Evolutionary conservation across 257 asterid species (phyloP), one percentile per base, ranked within the genome.

Genomic region (Nicotiana paniculata): DNA sequence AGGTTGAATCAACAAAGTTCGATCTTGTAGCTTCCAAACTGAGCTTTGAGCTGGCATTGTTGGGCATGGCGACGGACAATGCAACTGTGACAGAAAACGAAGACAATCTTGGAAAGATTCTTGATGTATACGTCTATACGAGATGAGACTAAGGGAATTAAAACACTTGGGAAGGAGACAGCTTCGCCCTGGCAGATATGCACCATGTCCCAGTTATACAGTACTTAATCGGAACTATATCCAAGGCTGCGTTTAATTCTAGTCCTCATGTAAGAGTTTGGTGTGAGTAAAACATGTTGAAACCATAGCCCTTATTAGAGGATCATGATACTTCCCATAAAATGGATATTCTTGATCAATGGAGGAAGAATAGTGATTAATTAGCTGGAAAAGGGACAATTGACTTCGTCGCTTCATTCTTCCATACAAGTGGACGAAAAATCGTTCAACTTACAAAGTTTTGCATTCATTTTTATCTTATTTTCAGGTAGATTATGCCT

Each of bases 41-140:
- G 26, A 43, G 84, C 8, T 86, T 82, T 61, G 94, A 93, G 78
- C 88, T 92, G 1, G 92, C 89, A 6, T 0, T 85, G 0, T 0
- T 89, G 0, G 97, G 95, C 15, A 81, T 64, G 90, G 17, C 65
- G 1, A 74, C 67, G 7, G 77, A 57, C 76, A 67, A 77, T 13
- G 82, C 64, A 18, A 79, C 61, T 51, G 83, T 57, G n/a, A 68
- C 28, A 2, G 67, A 81, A 24, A 21, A 77, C 37, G 79, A 83
- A 46, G 85, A 7, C 3, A 82, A 86, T 24, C 30, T 91, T 1
- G 89, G 72, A 18, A 32, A 33, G 4, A 89, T 91, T 67, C 90
- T 92, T 0, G 97, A 92, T 17, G 83, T 90, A 43, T 91, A 90
- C 76, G 92, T 17, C 82, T 90, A 43, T 91, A 90, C 76, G 92